Base-by-base conservation (phyloP, 805 yeast species). In the Sugiyamaella floridensis region DNA sequence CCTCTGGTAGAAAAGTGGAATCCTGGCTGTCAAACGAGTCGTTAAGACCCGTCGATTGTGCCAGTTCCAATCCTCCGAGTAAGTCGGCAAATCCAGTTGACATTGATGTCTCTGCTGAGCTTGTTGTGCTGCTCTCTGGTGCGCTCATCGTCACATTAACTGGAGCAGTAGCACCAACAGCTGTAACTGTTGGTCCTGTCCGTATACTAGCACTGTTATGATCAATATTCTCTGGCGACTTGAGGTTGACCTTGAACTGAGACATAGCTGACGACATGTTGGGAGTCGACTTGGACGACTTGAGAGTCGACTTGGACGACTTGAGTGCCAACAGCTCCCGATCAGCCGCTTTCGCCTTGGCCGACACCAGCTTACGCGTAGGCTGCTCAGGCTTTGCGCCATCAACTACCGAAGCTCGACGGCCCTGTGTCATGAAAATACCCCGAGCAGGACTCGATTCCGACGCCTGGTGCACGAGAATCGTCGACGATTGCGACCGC, bases 381-480 rank as follows among this genome's bases (percentile, higher is more conserved):
- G 37, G 37, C 37, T 32, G 37, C 4, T 32, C 37, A 11, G 37
- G 37, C n/a, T 10, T 14, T 11, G 37, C 4, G 4, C n/a, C 12
- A 11, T 32, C 37, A 32, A 14, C 37, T 5, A 32, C n/a, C 37
- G 37, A 32, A 32, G 37, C 37, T n/a, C 22, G 44, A 41, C 44
- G 22, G 19, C 44, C 7, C 44, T 19, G 22, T 15, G 58, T 49
- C 1, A 54, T 40, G 40, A 61, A 65, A 44, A 63, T 54, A 2
- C 69, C 69, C 57, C 63, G 62, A 26, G 69, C 69, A 1, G 69
- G 69, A 32, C 64, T 57, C 29, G 60, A 54, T 43, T 61, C 65
- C 32, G 63, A 61, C 3, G 69, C 67, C 15, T 50, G 63, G n/a
- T 65, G 54, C 8, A 65, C 67, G 10, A 64, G 60, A 41, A 58